Base-by-base conservation (phyloP, 1,284 basidiomycete species). In the Pterulicium gracile region DNA sequence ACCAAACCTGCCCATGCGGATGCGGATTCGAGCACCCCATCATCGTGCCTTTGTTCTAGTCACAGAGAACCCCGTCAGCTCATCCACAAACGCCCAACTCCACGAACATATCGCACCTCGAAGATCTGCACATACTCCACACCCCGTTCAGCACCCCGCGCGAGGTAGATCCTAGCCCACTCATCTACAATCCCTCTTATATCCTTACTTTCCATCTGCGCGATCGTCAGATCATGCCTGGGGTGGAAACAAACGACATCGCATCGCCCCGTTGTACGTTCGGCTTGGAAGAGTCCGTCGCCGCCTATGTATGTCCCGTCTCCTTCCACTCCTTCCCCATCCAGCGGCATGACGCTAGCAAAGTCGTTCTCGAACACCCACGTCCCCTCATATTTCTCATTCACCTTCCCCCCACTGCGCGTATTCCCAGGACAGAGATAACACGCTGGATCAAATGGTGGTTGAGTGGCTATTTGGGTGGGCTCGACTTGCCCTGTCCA, bases 21-120 rank as follows among this genome's bases (percentile, higher is more conserved):
- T 97, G 94, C 17, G 93, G 91, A 57, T 96, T 97, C 7, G 88
- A 92, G 58, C 91, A 95, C 4, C 94, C 94, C 94, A 97, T 96
- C 67, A 93, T 92, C 2, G 82, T 67, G 3, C 93, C 94, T 63
- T 95, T 95, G 66, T 96, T 97, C 85, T 96, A 52, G 32, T 45
- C 24, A 32, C 18, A 18, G 13, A 15, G 22, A n/a, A 12, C 14
- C 12, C 14, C 17, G 18, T 17, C 24, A 43, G 35, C 14, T 36
- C 48, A 15, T 49, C 44, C 13, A 23, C n/a, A 40, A 39, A n/a
- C 32, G 21, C 4, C 20, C 42, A n/a, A n/a, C n/a, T n/a, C n/a
- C n/a, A n/a, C n/a, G n/a, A n/a, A 19, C 22, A 21, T 12, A 22
- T 42, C 65, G 49, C 54, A 83, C 88, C 79, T 92, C 88, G 56